phyloP scores from a whole-genome alignment of 345 rosid genomes.

The Fremontodendron californicum region DNA sequence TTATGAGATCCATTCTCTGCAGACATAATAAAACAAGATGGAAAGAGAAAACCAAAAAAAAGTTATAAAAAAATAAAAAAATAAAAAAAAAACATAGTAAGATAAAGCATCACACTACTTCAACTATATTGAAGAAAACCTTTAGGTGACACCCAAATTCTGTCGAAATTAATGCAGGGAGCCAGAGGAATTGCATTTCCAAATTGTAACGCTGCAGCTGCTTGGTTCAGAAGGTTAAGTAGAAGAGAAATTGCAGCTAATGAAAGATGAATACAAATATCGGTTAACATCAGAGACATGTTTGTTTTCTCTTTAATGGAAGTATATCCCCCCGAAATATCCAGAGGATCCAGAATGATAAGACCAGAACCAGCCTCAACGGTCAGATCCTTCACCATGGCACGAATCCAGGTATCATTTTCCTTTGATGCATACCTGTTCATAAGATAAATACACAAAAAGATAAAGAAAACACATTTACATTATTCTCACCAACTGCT shows the following conservation, averaged over 20 bases:
- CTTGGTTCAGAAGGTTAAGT: constrained; percentile 83
- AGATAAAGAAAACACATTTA: not conserved
- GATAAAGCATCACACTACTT: constrained; percentile 1
- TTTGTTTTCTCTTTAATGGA: constrained; percentile 88
- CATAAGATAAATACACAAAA: not conserved
- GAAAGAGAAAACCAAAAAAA: not conserved
- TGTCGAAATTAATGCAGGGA: constrained; percentile 79
- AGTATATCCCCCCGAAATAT: constrained; percentile 87
- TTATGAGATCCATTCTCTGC: constrained; percentile 71
- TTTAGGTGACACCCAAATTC: constrained; percentile 84
- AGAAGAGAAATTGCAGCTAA: constrained; percentile 80
- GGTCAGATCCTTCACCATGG: constrained; percentile 74
- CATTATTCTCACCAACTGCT: not conserved
- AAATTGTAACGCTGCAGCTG: constrained; percentile 71
- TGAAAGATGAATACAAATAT: constrained; percentile 84
- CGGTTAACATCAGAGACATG: constrained; percentile 75
- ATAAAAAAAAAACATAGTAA: constrained; percentile 5
- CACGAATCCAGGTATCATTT: constrained; percentile 89
- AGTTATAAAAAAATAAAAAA: too few relatives aligned
- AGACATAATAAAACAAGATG: not conserved
- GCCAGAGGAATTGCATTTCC: constrained; percentile 82
- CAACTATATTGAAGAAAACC: constrained; percentile 43
- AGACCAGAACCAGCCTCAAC: constrained; percentile 98
- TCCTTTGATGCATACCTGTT: constrained; percentile 93
- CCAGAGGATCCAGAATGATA: constrained; percentile 80